phyloP scores from a whole-genome alignment of 495 filamentous ascomycete species.

The Saxophila tyrrhenica region DNA sequence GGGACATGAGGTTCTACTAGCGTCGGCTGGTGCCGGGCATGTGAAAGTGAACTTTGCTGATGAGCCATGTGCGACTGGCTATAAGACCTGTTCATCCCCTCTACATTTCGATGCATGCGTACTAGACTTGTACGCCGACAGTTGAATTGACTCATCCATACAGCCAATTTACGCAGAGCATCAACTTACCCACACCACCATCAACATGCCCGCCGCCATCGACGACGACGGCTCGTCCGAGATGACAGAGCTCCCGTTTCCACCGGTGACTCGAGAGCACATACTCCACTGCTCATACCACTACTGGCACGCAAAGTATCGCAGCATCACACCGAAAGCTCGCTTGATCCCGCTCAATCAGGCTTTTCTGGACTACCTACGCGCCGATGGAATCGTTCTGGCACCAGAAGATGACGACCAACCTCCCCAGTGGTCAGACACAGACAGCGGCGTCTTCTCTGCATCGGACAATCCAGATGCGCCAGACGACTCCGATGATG shows the following conservation, averaged over 20 bases:
- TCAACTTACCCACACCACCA: not conserved
- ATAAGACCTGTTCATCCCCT: too few relatives aligned
- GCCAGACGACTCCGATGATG: slow-evolving; percentile 31
- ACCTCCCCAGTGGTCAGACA: slow-evolving; percentile 29
- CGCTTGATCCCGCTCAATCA: slow-evolving; percentile 63
- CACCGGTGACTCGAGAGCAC: slow-evolving; percentile 69
- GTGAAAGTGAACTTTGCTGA: too few relatives aligned
- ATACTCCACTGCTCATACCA: slow-evolving; percentile 92
- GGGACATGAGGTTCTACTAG: too few relatives aligned
- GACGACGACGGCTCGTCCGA: slow-evolving; percentile 2
- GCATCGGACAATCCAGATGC: slow-evolving; percentile 31
- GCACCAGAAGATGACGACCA: slow-evolving; percentile 44
- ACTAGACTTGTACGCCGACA: too few relatives aligned
- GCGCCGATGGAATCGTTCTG: slow-evolving; percentile 84
- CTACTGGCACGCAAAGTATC: slow-evolving; percentile 79
- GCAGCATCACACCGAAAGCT: slow-evolving; percentile 69
- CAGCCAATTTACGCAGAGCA: too few relatives aligned
- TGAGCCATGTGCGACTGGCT: too few relatives aligned
- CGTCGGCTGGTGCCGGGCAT: too few relatives aligned
- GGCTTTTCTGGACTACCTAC: slow-evolving; percentile 75
- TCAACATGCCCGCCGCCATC: slow-evolving; percentile 8
- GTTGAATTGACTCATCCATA: too few relatives aligned
- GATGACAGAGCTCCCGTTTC: slow-evolving; percentile 51
- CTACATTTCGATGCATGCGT: too few relatives aligned
- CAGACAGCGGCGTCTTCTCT: slow-evolving; percentile 34